phyloP scores from a whole-genome alignment of 345 rosid species.

The Nephelium lappaceum region DNA sequence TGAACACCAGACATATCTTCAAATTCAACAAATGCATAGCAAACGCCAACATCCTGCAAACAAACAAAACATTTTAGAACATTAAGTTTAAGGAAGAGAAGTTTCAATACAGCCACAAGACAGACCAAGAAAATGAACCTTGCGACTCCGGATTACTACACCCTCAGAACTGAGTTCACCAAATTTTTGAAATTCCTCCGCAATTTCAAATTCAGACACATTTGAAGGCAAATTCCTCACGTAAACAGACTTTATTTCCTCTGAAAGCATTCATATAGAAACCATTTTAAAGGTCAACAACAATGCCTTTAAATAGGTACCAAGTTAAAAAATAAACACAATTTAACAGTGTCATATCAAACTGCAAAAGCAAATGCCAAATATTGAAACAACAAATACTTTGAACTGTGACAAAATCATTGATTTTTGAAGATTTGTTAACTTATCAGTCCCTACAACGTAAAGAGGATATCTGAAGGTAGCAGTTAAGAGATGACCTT shows the following conservation, averaged over 20 bases:
- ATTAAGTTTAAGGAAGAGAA: background rate
- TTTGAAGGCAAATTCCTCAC: conserved; percentile 61
- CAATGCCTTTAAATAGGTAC: background rate
- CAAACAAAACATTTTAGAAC: conserved; percentile 15
- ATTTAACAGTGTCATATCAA: background rate
- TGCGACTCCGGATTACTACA: conserved; percentile 67
- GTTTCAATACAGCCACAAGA: background rate
- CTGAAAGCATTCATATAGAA: conserved; percentile 31
- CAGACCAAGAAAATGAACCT: conserved; percentile 40
- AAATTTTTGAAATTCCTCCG: conserved; percentile 67
- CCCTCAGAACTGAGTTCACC: conserved; percentile 64
- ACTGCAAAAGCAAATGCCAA: background rate
- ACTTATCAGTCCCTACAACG: background rate
- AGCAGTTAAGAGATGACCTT: conserved; percentile 40
- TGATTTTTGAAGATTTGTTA: background rate
- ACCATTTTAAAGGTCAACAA: conserved; percentile 12
- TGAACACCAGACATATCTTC: conserved; percentile 63
- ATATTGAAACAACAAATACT: background rate
- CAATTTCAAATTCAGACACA: conserved; percentile 64
- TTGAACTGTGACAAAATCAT: background rate
- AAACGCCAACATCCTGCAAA: conserved; percentile 69
- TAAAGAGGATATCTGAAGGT: background rate
- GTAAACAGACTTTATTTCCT: conserved; percentile 66
- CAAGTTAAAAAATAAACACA: conserved; percentile 5
- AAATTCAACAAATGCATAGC: conserved; percentile 79